Percentiles rank a stretch among this genome's conserved stretches.
Conservation (phyloP, 169 alveolate genomes). For the Plasmodium coatneyi region DNA sequence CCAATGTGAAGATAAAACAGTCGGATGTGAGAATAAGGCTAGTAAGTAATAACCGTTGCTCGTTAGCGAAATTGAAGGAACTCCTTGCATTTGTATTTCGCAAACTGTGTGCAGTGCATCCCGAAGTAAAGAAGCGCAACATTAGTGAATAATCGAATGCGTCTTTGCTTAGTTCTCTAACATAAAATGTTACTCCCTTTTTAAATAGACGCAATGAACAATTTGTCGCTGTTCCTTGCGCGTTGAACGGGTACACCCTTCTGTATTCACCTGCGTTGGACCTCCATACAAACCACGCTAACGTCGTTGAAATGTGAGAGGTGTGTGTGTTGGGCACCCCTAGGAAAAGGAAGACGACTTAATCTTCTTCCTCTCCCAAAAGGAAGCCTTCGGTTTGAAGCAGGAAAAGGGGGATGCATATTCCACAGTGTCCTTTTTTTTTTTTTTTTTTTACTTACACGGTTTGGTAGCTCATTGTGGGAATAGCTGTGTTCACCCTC, state of each 20-base stretch:
- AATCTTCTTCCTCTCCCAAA: not conserved
- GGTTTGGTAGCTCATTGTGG: not conserved
- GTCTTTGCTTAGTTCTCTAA: not conserved
- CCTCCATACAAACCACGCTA: not conserved
- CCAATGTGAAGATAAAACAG: not conserved
- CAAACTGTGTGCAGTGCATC: not conserved
- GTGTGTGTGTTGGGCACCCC: not conserved
- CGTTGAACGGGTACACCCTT: not conserved
- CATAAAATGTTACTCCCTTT: not conserved
- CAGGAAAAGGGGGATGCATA: not conserved
- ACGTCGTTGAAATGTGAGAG: not conserved
- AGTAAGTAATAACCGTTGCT: not conserved
- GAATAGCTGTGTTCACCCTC: not conserved
- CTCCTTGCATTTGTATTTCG: not conserved
- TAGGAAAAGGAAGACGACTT: not conserved
- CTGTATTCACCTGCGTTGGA: not conserved
- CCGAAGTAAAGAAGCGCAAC: not conserved
- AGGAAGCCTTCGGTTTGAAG: not conserved
- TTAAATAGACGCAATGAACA: not conserved
- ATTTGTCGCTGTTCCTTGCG: not conserved
- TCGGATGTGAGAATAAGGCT: not conserved
- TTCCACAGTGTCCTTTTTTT: not conserved
- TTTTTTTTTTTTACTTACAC: not conserved
- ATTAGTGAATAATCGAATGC: not conserved
- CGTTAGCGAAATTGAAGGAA: not conserved